A percentile compares a stretch with the other conserved stretches of the same genome.
Conservation (phyloP, 306 rosid species). For the Rosa persica region DNA sequence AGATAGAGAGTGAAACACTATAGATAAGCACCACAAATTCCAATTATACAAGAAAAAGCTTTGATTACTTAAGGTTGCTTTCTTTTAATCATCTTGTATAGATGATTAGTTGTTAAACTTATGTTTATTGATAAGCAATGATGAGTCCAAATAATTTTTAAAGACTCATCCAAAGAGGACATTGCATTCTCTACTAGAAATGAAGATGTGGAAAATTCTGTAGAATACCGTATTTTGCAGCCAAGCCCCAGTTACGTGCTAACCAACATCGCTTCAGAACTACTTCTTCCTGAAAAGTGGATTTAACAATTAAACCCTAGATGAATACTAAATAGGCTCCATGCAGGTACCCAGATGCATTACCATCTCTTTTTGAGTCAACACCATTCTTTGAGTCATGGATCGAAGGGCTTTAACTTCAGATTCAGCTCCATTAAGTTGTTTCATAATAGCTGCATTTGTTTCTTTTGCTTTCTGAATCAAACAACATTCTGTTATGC, state of each 20-base stretch:
- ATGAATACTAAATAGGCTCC: slow-evolving; percentile 24
- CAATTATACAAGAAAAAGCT: slow-evolving; percentile 20
- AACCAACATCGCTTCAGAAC: slow-evolving; percentile 99
- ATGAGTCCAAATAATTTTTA: neutral
- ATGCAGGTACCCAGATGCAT: slow-evolving; percentile 21
- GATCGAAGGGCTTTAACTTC: slow-evolving; percentile 84
- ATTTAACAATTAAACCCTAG: slow-evolving; percentile 26
- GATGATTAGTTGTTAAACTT: neutral
- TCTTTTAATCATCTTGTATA: neutral
- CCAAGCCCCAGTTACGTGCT: slow-evolving; percentile 99
- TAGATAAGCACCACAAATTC: slow-evolving; percentile 1
- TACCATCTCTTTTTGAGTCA: slow-evolving; percentile 97
- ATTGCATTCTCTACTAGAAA: slow-evolving; percentile 6
- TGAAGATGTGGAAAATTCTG: neutral
- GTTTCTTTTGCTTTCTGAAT: slow-evolving; percentile 75
- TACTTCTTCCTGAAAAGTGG: slow-evolving; percentile 84
- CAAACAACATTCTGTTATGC: slow-evolving; percentile 21
- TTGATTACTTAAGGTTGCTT: neutral
- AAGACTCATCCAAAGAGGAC: neutral
- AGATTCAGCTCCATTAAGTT: slow-evolving; percentile 71
- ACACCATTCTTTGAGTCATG: slow-evolving; percentile 95
- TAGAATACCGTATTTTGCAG: slow-evolving; percentile 73
- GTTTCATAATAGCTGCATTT: slow-evolving; percentile 47
- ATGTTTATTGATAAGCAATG: neutral
- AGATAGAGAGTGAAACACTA: slow-evolving; percentile 24